Conservation (phyloP, 2,329 filamentous ascomycete species). For the Aspergillus ibericus region DNA sequence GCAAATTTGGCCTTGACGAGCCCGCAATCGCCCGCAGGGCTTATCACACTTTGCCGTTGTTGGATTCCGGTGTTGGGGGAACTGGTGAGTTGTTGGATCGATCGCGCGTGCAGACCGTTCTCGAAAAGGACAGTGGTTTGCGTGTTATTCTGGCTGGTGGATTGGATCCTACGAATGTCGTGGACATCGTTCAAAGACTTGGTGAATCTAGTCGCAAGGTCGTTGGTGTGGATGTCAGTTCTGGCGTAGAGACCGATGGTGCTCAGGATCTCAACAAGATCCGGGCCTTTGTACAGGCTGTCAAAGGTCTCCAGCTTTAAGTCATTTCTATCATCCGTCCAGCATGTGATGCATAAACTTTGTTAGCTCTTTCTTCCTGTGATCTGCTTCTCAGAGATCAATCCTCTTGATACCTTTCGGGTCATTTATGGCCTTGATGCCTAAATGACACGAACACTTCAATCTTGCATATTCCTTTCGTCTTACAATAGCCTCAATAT, state of each 20-base stretch:
- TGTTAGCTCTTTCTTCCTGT: background rate
- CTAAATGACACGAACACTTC: background rate
- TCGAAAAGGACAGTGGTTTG: conserved; percentile 69
- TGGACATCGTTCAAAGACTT: conserved; percentile 62
- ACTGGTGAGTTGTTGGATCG: conserved; percentile 77
- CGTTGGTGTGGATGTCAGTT: conserved; percentile 87
- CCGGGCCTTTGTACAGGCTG: conserved; percentile 71
- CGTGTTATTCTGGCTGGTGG: conserved; percentile 83
- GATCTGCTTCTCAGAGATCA: background rate
- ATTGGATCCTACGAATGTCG: conserved; percentile 75
- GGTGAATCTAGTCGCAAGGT: conserved; percentile 63
- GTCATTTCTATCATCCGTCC: conserved; percentile 18
- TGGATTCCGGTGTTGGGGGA: conserved; percentile 83
- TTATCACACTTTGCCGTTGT: conserved; percentile 77
- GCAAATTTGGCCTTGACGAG: conserved; percentile 76
- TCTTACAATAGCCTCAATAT: background rate
- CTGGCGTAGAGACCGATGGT: conserved; percentile 83
- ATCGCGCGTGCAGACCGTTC: conserved; percentile 63
- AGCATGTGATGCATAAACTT: background rate
- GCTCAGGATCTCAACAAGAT: conserved; percentile 82
- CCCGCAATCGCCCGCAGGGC: conserved; percentile 71
- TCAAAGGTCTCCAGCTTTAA: conserved; percentile 54
- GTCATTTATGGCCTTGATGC: background rate
- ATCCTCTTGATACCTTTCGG: background rate
- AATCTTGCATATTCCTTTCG: background rate